Evolutionary conservation across 768 basidiomycete species (phyloP), one percentile per base, ranked within the genome.

Genomic region (Neoboletus subvelutipes): DNA sequence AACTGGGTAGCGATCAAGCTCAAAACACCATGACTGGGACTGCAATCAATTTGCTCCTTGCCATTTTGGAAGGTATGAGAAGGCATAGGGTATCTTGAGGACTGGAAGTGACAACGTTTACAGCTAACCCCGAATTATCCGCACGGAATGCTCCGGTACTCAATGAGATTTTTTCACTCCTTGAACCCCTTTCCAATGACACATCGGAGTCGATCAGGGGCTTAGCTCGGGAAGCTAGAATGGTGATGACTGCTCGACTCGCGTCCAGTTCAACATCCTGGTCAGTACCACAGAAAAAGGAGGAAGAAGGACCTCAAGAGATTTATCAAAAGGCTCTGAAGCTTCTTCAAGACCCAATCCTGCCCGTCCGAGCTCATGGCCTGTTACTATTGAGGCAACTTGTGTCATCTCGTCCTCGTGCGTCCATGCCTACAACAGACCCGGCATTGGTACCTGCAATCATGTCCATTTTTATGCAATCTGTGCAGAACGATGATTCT

Each of bases 361-460:
- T 98, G 11, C 95, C 96, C 22, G 94, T 98, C 40, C 87, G 95
- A 46, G 96, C 92, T 1, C 94, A 98, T 67, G 96, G 96, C 7
- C 77, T 98, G 3, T 76, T 92, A 37, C 78, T 94, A 24, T 79
- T 98, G 22, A 85, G 89, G 47, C 82, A 92, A 58, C 82, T 98
- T 26, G 85, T 94, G 20, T 76, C 79, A 24, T 62, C 68, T 63
- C 59, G 58, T 66, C 64, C 59, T 52, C 62, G 36, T 34, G 26
- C 50, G 20, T 54, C 64, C 29, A 7, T 54, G 8, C 55, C 49
- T 34, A 58, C 63, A n/a, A 66, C 76, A 13, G 84, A 90, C 62
- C 73, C 77, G 4, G 87, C 89, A 0, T 76, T 98, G 26, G 72
- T 86, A 17, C 93, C 94, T 7, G 89, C 87, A 1, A 91, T 98